phyloP scores from a whole-genome alignment of 2,329 filamentous ascomycete genomes.

The Aspergillus melleus region DNA sequence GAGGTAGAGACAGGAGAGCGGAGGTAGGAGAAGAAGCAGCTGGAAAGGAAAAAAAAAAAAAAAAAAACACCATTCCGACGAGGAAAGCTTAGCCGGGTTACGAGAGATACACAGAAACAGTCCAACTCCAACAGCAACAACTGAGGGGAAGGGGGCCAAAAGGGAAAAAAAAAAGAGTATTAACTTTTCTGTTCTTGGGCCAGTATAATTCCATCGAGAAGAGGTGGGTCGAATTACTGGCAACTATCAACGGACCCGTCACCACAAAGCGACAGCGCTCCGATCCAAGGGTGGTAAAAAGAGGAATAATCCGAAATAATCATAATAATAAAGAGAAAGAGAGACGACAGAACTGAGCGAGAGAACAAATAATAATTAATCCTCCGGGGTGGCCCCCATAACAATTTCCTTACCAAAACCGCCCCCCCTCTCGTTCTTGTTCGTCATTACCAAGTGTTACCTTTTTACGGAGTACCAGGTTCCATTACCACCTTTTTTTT shows the following conservation, averaged over 20 bases:
- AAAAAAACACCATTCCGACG: conserved; percentile 11
- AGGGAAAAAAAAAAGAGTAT: conserved; percentile 7
- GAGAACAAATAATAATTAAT: conserved; percentile 16
- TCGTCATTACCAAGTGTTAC: conserved; percentile 16
- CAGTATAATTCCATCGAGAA: conserved; percentile 17
- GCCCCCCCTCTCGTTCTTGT: conserved; percentile 16
- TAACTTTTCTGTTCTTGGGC: conserved; percentile 5
- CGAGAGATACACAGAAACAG: conserved; percentile 1
- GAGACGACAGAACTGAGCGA: not conserved
- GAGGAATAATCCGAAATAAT: not conserved
- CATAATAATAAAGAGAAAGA: conserved; percentile 1
- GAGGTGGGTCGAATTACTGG: conserved; percentile 20
- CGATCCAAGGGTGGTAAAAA: conserved; percentile 13
- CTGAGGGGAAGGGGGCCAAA: conserved; percentile 21
- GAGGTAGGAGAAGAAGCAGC: not conserved
- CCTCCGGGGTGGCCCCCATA: conserved; percentile 14
- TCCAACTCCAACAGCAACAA: conserved; percentile 4
- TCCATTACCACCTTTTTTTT: conserved; percentile 5
- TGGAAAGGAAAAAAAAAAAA: conserved; percentile 9
- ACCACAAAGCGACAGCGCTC: conserved; percentile 26
- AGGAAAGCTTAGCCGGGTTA: conserved; percentile 27
- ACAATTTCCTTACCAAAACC: conserved; percentile 14
- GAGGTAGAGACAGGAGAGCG: conserved; percentile 4
- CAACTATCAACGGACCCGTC: conserved; percentile 21
- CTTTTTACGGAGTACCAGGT: conserved; percentile 1